Base-by-base conservation (phyloP, 345 rosid genomes). In the Clausena lansium region DNA sequence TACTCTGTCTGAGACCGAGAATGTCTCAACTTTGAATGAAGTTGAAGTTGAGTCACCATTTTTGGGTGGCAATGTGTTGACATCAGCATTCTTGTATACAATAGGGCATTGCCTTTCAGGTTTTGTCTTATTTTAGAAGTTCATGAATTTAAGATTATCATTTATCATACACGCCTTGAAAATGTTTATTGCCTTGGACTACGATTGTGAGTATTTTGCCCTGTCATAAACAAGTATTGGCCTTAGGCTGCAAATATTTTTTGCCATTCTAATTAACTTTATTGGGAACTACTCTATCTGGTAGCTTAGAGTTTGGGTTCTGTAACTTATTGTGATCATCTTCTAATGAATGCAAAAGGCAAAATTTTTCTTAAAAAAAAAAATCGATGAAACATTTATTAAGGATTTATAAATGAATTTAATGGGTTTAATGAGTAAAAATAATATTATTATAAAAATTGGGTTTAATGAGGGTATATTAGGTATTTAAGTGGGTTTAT, bases 1-100 rank as follows among this genome's bases (percentile, higher is more conserved):
- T 60, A 84, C 97, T 1, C 68, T 45, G 41, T 87, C 93, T 57
- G 89, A 83, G 33, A 11, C 70, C 60, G 94, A 86, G 65, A 76
- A 76, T 82, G 85, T 77, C 62, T 30, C 82, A 9, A 65, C 35
- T 36, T 47, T 70, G 73, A 85, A 83, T 86, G 99, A 91, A 83
- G 83, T 80, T 82, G 98, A 91, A 86, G 95, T 90, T 79, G 93
- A 92, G 41, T 95, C 99, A 7, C 54, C 73, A 58, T 64, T 81
- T 36, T 57, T 45, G 76, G 76, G 62, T 78, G 84, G 63, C 36
- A 45, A 80, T 69, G 71, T 83, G 47, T 70, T 78, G 9, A 81
- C 82, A 11, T 79, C 78, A 7, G 22, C 61, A 24, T 66, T 78
- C n/a, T 83, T 71, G 80, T 63, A 67, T 79, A 27, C 61, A 75